Evolutionary conservation across 2,329 filamentous ascomycete species (phyloP).

Genomic region (Hysterium pulicare): DNA sequence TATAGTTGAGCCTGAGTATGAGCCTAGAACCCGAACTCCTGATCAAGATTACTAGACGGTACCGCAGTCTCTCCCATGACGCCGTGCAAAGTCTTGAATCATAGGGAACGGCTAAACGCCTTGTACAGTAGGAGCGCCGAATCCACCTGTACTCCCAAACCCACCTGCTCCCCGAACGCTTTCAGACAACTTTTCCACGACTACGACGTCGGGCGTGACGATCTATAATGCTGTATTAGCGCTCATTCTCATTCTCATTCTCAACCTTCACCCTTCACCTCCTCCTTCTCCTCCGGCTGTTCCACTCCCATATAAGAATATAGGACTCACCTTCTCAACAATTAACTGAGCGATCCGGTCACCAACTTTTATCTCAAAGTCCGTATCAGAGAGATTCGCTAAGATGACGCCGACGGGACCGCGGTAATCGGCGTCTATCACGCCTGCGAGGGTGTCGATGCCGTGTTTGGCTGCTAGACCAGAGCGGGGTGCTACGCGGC

Average conservation of each 20-base stretch:
- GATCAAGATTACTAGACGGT: no score
- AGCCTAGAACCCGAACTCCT: no score
- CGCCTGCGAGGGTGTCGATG: slow-evolving; percentile 92
- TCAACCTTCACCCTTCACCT: not conserved
- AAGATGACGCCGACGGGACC: slow-evolving; percentile 91
- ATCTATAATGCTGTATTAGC: slow-evolving; percentile 52
- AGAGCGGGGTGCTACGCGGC: slow-evolving; percentile 85
- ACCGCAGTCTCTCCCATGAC: no score
- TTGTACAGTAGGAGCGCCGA: slow-evolving; percentile 18
- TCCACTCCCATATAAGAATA: slow-evolving; percentile 5
- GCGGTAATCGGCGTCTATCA: slow-evolving; percentile 96
- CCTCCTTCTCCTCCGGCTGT: slow-evolving; percentile 4
- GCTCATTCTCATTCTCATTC: no score
- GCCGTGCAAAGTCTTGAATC: no score
- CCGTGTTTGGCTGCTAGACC: slow-evolving; percentile 90
- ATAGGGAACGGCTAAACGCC: slow-evolving; percentile 8
- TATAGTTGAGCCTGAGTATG: no score
- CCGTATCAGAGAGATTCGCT: slow-evolving; percentile 83
- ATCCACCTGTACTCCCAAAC: slow-evolving; percentile 39
- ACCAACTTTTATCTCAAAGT: slow-evolving; percentile 78
- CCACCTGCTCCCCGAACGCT: slow-evolving; percentile 84
- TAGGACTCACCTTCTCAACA: slow-evolving; percentile 65
- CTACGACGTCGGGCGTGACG: slow-evolving; percentile 86
- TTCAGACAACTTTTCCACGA: slow-evolving; percentile 83
- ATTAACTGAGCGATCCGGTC: slow-evolving; percentile 93